A percentile compares a stretch with the other conserved stretches of the same genome.
Conservation (phyloP, 2,329 filamentous ascomycete species). For the Fusarium sarcochroum region DNA sequence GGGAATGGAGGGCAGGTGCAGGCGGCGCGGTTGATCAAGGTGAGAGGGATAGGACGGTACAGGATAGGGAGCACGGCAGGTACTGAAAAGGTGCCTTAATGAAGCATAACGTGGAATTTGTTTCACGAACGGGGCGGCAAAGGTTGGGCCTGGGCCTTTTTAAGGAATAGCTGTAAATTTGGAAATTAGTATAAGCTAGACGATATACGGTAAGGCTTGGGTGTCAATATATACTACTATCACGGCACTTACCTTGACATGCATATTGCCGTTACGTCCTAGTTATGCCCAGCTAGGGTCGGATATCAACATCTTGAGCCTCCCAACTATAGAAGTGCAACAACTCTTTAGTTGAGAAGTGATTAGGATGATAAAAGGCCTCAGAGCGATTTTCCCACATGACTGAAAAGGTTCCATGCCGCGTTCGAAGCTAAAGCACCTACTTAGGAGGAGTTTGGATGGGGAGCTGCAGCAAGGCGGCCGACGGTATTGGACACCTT, state of each 20-base stretch:
- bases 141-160: conserved; percentile 40
- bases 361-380: conserved; percentile 11
- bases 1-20: conserved; percentile 21
- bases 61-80: conserved; percentile 6
- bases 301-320: conserved; percentile 20
- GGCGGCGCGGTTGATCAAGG: conserved; percentile 16
- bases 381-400: conserved; percentile 14
- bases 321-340: conserved; percentile 1
- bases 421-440: conserved; percentile 35
- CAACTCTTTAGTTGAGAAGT: conserved; percentile 6
- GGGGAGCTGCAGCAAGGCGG: conserved; percentile 39
- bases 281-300: conserved; percentile 25
- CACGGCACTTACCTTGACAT: conserved; percentile 35
- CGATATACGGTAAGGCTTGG: conserved; percentile 18
- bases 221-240: conserved; percentile 22
- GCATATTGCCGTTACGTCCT: conserved; percentile 29
- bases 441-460: conserved; percentile 20
- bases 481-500: conserved; percentile 34
- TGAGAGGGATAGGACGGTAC: neutral
- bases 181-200: conserved; percentile 15
- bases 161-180: conserved; percentile 33
- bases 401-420: conserved; percentile 37
- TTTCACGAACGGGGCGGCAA: conserved; percentile 40
- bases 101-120: conserved; percentile 35
- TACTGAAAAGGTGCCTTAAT: conserved; percentile 20